Conservation (phyloP, 768 basidiomycete species). For the Kwoniella pini region DNA sequence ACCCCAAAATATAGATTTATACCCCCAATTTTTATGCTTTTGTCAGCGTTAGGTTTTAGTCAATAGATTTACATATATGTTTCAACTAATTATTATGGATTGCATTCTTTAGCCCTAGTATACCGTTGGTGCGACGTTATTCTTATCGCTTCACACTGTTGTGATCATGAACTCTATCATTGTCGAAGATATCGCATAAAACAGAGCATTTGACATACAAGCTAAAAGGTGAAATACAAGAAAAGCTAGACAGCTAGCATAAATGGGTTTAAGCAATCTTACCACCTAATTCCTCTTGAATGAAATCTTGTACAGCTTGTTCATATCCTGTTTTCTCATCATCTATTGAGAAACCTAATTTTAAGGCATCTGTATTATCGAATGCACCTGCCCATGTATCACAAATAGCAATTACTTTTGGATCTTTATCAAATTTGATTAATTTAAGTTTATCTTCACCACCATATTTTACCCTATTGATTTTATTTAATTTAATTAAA, state of each 20-base stretch:
- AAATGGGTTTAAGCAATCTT: background rate
- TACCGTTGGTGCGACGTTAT: too few species aligned
- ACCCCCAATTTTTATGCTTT: too few species aligned
- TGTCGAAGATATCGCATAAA: too few species aligned
- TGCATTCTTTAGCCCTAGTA: too few species aligned
- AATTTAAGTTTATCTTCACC: conserved; percentile 59
- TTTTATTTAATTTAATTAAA: background rate
- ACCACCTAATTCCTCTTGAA: conserved; percentile 27
- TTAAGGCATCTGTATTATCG: conserved; percentile 32
- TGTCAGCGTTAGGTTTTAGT: too few species aligned
- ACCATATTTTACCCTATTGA: conserved; percentile 55
- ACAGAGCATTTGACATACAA: too few species aligned
- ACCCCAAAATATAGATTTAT: too few species aligned
- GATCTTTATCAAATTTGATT: conserved; percentile 54
- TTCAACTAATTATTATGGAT: too few species aligned
- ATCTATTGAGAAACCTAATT: conserved; percentile 52
- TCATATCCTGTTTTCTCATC: conserved; percentile 48
- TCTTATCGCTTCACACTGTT: too few species aligned
- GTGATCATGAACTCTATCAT: too few species aligned
- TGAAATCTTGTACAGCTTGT: conserved; percentile 52
- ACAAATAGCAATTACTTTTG: conserved; percentile 48
- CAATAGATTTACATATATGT: too few species aligned
- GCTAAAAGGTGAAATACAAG: too few species aligned
- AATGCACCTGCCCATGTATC: conserved; percentile 54
- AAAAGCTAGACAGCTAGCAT: background rate